Evolutionary conservation across 192 early-diverging fungal species (phyloP), one percentile per base, ranked within the genome.

Genomic region (Jimgerdemannia lactiflua): DNA sequence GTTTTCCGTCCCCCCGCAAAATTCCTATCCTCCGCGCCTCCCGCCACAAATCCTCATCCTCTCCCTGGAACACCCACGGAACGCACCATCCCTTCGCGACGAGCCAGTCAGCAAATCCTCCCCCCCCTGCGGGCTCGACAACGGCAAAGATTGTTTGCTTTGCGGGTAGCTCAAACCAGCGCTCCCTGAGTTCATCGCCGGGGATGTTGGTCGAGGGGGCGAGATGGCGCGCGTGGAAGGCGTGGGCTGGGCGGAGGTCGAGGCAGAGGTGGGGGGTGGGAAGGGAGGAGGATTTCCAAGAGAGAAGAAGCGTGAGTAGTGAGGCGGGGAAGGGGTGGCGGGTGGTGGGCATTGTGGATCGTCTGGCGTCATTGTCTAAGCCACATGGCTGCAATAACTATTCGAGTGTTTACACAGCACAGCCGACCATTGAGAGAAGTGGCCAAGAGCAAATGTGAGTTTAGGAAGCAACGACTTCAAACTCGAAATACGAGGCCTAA

Each of bases 141-240:
- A 85, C 49, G 4, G 84, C 78, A 77, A 85, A 83, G 20, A 81
- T 81, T 17, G 43, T 69, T 14, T 78, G 73, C 43, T 83, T 82
- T 65, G 82, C 72, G 9, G 84, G 84, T 4, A 85, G 70, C 74
- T 85, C 81, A 3, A 72, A 77, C 44, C 71, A 73, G 59, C 79
- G 71, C 18, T 71, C 19, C 7, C 54, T n/a, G 2, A 85, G 43
- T 42, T 78, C 72, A 3, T 64, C 40, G 14, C 70, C 18, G 3
- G 84, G 84, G 40, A 85, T 85, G 44, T 83, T 80, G 39, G 79
- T 79, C 18, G 84, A 85, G 20, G 79, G 75, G 6, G 71, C 64
- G n/a, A 85, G 64, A 29, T 75, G 76, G 4, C 72, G 64, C 20
- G 41, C 10, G 18, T 49, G 44, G 39, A 77, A 80, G 3, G 71